Percentiles rank a stretch among this genome's conserved stretches.
phyloP scores from a whole-genome alignment of 2,329 filamentous ascomycete genomes.

The Neofusicoccum ribis region DNA sequence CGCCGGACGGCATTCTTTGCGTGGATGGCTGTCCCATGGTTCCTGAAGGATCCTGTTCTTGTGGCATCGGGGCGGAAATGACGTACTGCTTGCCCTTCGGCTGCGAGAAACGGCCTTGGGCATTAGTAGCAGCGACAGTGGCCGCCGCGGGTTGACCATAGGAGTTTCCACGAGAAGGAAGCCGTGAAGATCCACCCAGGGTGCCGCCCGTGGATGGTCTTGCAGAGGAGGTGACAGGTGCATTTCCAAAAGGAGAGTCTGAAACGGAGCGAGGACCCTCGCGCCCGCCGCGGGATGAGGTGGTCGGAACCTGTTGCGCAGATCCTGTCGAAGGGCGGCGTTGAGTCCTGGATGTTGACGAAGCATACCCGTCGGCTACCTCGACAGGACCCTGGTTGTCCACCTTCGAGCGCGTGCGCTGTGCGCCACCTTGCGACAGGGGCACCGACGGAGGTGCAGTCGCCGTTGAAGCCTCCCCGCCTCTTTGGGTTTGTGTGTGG shows the following conservation, averaged over 20 bases:
- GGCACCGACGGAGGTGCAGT: neutral
- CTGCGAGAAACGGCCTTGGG: slow-evolving; percentile 86
- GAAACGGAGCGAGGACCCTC: slow-evolving; percentile 54
- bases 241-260: slow-evolving; percentile 45
- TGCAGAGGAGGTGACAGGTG: slow-evolving; percentile 45
- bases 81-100: slow-evolving; percentile 66
- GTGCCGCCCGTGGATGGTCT: slow-evolving; percentile 83
- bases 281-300: slow-evolving; percentile 37
- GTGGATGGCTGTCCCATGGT: slow-evolving; percentile 63
- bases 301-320: slow-evolving; percentile 29
- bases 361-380: slow-evolving; percentile 40
- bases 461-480: slow-evolving; percentile 49
- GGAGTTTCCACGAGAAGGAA: slow-evolving; percentile 72
- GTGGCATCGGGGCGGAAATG: slow-evolving; percentile 67
- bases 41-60: slow-evolving; percentile 45
- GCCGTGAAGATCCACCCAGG: slow-evolving; percentile 57
- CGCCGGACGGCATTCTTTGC: slow-evolving; percentile 53
- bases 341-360: slow-evolving; percentile 24
- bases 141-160: slow-evolving; percentile 89
- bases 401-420: slow-evolving; percentile 56
- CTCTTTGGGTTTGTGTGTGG: slow-evolving; percentile 78
- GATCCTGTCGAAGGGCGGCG: slow-evolving; percentile 25
- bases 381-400: slow-evolving; percentile 56
- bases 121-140: slow-evolving; percentile 83
- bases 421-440: slow-evolving; percentile 32